phyloP scores from a whole-genome alignment of 2,329 filamentous ascomycete species.

The Trichophyton rubrum region DNA sequence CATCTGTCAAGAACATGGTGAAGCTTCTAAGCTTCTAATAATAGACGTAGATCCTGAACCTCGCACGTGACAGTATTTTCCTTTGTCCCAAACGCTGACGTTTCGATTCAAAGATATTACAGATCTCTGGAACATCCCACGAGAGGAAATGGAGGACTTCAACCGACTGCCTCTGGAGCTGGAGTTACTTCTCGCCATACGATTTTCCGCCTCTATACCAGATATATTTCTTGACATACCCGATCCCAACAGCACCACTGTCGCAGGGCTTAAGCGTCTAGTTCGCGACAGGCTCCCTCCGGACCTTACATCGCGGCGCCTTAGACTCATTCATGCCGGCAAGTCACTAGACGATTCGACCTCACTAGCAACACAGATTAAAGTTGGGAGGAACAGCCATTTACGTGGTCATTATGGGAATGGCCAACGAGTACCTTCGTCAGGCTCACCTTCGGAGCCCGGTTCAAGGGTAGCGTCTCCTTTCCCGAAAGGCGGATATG shows the following conservation, averaged over 20 bases:
- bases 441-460: neutral
- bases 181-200: conserved; percentile 63
- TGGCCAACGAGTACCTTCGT: neutral
- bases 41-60: too few relatives aligned
- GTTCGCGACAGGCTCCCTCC: conserved; percentile 60
- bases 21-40: too few relatives aligned
- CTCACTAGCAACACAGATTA: conserved; percentile 56
- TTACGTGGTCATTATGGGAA: neutral
- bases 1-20: too few relatives aligned
- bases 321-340: conserved; percentile 83
- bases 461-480: neutral
- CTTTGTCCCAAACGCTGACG: neutral
- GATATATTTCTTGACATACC: conserved; percentile 70
- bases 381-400: conserved; percentile 36
- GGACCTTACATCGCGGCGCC: conserved; percentile 51
- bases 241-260: conserved; percentile 54
- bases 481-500: neutral
- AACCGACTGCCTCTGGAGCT: conserved; percentile 16
- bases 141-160: conserved; percentile 9
- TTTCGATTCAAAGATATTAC: neutral
- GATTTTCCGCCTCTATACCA: conserved; percentile 74
- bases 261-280: conserved; percentile 66
- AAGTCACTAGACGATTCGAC: conserved; percentile 67
- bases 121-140: neutral
- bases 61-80: too few relatives aligned